Conservation (phyloP, 306 rosid genomes). For the Coriaria nepalensis region DNA sequence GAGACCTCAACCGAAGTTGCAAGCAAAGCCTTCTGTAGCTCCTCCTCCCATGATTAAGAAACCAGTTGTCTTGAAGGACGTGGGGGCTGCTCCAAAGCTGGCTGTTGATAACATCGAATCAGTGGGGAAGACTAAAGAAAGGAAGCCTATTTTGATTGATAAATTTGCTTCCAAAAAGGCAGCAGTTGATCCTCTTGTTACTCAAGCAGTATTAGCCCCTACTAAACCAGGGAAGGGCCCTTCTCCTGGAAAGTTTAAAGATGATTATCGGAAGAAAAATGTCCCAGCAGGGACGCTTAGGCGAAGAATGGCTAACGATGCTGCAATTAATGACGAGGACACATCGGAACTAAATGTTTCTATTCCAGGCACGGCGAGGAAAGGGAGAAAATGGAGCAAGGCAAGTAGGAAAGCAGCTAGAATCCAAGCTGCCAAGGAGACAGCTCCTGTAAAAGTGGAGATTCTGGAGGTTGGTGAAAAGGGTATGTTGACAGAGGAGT, state of each 20-base stretch:
- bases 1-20: conserved; percentile 57
- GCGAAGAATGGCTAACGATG: conserved; percentile 39
- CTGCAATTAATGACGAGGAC: conserved; percentile 46
- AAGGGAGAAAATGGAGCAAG: conserved; percentile 97
- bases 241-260: conserved; percentile 55
- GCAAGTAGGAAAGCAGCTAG: conserved; percentile 95
- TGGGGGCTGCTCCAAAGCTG: conserved; percentile 34
- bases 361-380: conserved; percentile 59
- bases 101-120: conserved; percentile 20
- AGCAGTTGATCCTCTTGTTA: conserved; percentile 45
- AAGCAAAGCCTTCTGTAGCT: conserved; percentile 54
- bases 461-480: conserved; percentile 70
- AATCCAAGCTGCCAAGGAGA: conserved; percentile 89
- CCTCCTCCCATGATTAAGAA: conserved; percentile 39
- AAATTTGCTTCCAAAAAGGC: conserved; percentile 79
- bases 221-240: conserved; percentile 67
- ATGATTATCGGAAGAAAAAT: conserved; percentile 56
- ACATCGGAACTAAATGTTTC: conserved; percentile 57
- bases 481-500: conserved; percentile 83
- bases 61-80: conserved; percentile 69
- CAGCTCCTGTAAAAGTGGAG: conserved; percentile 96
- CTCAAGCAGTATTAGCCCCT: conserved; percentile 67
- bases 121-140: conserved; percentile 33
- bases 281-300: conserved; percentile 44
- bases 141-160: conserved; percentile 83